Conservation (phyloP, 306 rosid species). For the Vigna reflexopilosa region DNA sequence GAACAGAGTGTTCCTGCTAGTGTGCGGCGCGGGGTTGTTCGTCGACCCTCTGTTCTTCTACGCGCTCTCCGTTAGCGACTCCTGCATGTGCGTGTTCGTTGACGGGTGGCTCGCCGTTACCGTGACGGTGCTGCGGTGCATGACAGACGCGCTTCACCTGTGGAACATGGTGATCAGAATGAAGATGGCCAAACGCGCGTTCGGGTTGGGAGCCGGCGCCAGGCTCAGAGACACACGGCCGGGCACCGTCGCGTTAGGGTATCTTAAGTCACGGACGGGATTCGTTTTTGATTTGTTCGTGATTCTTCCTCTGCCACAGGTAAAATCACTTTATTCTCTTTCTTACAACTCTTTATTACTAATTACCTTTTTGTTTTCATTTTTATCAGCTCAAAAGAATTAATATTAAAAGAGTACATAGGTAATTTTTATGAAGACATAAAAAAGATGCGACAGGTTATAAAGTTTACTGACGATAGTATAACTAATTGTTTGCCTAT, state of each 20-base stretch:
- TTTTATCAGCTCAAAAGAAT: no score
- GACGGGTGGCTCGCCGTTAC: slow-evolving; percentile 93
- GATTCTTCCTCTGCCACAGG: slow-evolving; percentile 92
- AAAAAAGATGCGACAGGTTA: no score
- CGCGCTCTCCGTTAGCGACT: slow-evolving; percentile 68
- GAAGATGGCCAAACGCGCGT: slow-evolving; percentile 60
- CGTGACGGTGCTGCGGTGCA: slow-evolving; percentile 87
- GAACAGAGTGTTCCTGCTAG: slow-evolving; percentile 81
- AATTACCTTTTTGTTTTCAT: no score
- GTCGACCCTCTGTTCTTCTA: slow-evolving; percentile 91
- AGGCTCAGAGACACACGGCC: slow-evolving; percentile 52
- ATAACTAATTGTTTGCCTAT: no score
- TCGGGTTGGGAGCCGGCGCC: slow-evolving; percentile 30
- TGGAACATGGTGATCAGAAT: slow-evolving; percentile 86
- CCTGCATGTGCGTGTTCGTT: slow-evolving; percentile 77
- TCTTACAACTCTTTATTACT: no score
- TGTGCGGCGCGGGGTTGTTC: slow-evolving; percentile 76
- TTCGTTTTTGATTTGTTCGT: slow-evolving; percentile 83
- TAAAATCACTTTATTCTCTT: neutral
- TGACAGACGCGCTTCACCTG: slow-evolving; percentile 83
- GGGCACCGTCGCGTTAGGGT: slow-evolving; percentile 63
- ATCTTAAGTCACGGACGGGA: slow-evolving; percentile 69
- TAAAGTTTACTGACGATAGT: no score
- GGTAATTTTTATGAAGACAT: no score
- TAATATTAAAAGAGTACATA: no score